These are phyloP conservation scores for Gentiana dahurica DNA, from an alignment of 257 asterid species.

Conservation along the genomic window DNA sequence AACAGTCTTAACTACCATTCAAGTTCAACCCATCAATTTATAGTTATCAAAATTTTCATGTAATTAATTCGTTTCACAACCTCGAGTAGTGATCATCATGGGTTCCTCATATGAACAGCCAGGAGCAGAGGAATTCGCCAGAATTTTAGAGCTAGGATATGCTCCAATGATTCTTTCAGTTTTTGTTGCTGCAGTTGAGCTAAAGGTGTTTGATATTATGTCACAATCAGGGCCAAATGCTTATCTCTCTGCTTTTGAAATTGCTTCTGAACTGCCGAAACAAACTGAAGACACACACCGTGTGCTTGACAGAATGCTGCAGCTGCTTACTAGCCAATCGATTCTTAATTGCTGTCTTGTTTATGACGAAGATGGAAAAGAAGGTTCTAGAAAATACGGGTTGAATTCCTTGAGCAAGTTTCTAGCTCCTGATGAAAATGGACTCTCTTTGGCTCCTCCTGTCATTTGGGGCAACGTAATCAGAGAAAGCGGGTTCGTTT, in stretches of 20 bases:
- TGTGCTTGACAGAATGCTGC: slow-evolving; percentile 31
- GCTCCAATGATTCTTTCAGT: background rate
- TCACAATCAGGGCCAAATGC: slow-evolving; percentile 10
- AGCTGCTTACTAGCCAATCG: slow-evolving; percentile 22
- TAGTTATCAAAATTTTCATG: no score
- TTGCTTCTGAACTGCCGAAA: slow-evolving; percentile 19
- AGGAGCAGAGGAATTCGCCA: background rate
- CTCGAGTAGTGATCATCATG: background rate
- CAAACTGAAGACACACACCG: slow-evolving; percentile 13
- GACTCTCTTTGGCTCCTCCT: slow-evolving; percentile 22
- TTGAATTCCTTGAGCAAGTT: slow-evolving; percentile 25
- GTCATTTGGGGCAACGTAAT: background rate
- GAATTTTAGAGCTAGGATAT: background rate
- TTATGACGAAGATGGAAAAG: slow-evolving; percentile 3
- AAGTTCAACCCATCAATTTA: no score
- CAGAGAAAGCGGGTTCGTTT: background rate
- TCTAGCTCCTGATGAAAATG: slow-evolving; percentile 21
- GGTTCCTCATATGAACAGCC: background rate
- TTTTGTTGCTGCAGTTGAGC: slow-evolving; percentile 7
- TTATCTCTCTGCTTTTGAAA: slow-evolving; percentile 17
- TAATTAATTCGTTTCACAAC: no score
- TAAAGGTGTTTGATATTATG: slow-evolving; percentile 12
- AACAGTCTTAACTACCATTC: no score
- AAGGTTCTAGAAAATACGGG: slow-evolving; percentile 17
- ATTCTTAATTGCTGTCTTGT: slow-evolving; percentile 15